phyloP scores from a whole-genome alignment of 345 rosid genomes.

The Raphanus raphanistrum region DNA sequence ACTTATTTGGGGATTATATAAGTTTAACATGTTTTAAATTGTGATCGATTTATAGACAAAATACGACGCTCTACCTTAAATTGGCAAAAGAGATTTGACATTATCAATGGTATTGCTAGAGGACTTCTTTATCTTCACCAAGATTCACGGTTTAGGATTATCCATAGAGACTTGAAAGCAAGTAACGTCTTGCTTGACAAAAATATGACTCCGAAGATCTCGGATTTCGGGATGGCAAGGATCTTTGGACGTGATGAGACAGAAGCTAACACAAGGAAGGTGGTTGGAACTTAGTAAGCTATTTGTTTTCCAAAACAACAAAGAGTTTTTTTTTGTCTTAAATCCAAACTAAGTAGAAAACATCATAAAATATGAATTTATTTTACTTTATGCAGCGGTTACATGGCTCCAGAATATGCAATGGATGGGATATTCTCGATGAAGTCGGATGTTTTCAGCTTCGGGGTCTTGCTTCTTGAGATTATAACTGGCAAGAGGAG shows the following conservation, averaged over 20 bases:
- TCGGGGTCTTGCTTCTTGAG: neutral
- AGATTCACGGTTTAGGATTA: neutral
- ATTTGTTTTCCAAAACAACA: neutral
- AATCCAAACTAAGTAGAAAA: neutral
- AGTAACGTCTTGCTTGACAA: neutral
- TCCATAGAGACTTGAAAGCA: neutral
- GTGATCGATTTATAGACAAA: neutral
- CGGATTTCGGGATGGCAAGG: neutral
- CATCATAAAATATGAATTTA: neutral
- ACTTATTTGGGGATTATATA: neutral
- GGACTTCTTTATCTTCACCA: neutral
- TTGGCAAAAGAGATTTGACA: neutral
- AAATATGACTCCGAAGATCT: neutral
- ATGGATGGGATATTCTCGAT: neutral
- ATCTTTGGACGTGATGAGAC: neutral
- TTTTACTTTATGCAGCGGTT: neutral
- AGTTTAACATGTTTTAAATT: neutral
- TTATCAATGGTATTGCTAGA: neutral
- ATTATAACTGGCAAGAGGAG: neutral
- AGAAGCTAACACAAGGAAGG: neutral
- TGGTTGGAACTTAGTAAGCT: neutral
- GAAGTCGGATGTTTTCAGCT: neutral
- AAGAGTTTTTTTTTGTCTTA: neutral
- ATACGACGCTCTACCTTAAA: neutral
- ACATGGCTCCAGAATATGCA: neutral